phyloP scores from a whole-genome alignment of 352 stramenopile species.

The Phytophthora boehmeriae region DNA sequence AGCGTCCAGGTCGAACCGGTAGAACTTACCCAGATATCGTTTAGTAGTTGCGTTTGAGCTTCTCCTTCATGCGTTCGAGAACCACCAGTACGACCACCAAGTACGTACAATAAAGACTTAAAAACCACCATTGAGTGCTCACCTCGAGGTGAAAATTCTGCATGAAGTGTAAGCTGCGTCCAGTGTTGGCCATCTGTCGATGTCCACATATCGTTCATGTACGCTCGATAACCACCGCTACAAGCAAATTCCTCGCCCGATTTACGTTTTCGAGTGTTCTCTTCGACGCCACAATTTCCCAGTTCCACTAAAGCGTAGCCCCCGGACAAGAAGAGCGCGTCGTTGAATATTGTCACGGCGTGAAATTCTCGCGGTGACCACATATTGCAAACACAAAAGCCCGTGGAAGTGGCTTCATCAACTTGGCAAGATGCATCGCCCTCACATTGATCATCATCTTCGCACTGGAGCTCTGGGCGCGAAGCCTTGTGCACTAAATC shows the following conservation, averaged over 20 bases:
- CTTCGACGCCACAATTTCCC: conserved; percentile 69
- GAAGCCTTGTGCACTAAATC: conserved; percentile 59
- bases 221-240: conserved; percentile 62
- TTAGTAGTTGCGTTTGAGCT: conserved; percentile 42
- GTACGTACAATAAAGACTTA: conserved; percentile 56
- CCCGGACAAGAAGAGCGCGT: conserved; percentile 58
- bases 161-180: conserved; percentile 48
- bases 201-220: conserved; percentile 77
- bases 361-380: conserved; percentile 81
- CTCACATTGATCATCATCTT: conserved; percentile 69
- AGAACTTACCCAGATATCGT: conserved; percentile 72
- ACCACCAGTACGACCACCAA: conserved; percentile 57
- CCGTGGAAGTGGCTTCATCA: conserved; percentile 45
- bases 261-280: conserved; percentile 50
- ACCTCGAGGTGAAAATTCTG: conserved; percentile 54
- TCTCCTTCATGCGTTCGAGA: conserved; percentile 27
- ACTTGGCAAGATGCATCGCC: conserved; percentile 65
- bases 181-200: conserved; percentile 66
- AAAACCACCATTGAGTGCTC: conserved; percentile 76
- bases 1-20: conserved; percentile 53
- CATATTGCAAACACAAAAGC: conserved; percentile 75
- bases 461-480: conserved; percentile 50
- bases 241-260: conserved; percentile 72
- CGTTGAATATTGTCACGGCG: conserved; percentile 49
- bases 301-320: conserved; percentile 70